Conservation (phyloP, 2,329 filamentous ascomycete genomes). For the Fusarium sp. region DNA sequence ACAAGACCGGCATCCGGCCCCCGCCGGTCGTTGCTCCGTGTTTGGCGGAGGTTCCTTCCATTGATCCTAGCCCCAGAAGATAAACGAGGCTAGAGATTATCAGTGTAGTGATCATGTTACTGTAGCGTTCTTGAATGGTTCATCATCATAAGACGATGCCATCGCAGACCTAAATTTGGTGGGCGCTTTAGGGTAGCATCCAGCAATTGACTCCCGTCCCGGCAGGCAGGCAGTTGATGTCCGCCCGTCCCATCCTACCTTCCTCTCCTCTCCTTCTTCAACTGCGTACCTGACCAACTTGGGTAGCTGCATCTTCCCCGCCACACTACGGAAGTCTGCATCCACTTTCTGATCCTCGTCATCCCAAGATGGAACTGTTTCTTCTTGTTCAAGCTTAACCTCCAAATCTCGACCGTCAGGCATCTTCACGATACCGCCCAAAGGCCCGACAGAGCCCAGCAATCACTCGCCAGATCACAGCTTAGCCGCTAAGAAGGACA, state of each 20-base stretch:
- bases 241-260: not conserved
- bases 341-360: constrained; percentile 23
- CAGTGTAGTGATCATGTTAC: not conserved
- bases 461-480: not conserved
- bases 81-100: not conserved
- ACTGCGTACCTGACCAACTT: constrained; percentile 9
- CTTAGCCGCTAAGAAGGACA: constrained; percentile 2
- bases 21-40: constrained; percentile 31
- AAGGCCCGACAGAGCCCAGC: constrained; percentile 4
- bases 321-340: constrained; percentile 22
- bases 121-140: not conserved
- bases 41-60: constrained; percentile 19
- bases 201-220: not conserved
- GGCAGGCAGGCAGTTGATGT: not conserved
- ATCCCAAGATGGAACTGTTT: constrained; percentile 9
- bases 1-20: constrained; percentile 41
- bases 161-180: not conserved
- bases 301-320: constrained; percentile 30
- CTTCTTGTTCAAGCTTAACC: constrained; percentile 7
- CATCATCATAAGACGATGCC: not conserved
- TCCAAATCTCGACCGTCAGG: constrained; percentile 24
- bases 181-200: not conserved
- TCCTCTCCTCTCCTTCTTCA: not conserved
- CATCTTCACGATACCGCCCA: constrained; percentile 22
- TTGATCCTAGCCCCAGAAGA: not conserved